Conservation (phyloP, 2,329 filamentous ascomycete species). For the Ciborinia camelliae region DNA sequence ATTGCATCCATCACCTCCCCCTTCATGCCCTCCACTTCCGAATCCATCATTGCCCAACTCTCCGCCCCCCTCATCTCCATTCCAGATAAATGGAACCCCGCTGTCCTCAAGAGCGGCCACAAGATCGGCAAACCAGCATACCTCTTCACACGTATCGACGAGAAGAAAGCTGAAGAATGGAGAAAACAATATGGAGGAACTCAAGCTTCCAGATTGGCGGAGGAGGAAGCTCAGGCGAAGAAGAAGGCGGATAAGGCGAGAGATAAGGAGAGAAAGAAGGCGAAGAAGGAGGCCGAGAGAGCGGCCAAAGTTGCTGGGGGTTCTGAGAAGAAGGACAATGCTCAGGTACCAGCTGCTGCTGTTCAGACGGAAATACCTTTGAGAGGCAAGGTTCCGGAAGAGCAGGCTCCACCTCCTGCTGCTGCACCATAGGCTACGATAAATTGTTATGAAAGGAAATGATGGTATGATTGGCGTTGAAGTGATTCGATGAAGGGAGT, state of each 20-base stretch:
- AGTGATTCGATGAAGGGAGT: constrained; percentile 5
- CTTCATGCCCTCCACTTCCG: constrained; percentile 78
- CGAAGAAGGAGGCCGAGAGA: constrained; percentile 43
- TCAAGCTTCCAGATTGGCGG: constrained; percentile 63
- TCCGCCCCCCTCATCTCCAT: constrained; percentile 56
- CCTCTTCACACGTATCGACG: constrained; percentile 78
- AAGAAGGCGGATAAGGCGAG: constrained; percentile 40
- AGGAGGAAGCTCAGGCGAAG: constrained; percentile 56
- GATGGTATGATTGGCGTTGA: constrained; percentile 27
- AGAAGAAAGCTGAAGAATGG: constrained; percentile 81
- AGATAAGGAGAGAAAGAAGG: constrained; percentile 46
- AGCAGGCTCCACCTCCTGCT: constrained; percentile 36
- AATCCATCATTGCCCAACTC: constrained; percentile 75
- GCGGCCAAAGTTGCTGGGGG: constrained; percentile 25
- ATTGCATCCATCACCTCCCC: constrained; percentile 75
- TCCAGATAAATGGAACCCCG: constrained; percentile 62
- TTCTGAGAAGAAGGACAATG: constrained; percentile 32
- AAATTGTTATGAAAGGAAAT: constrained; percentile 1
- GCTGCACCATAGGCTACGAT: constrained; percentile 30
- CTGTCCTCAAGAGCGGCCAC: constrained; percentile 67
- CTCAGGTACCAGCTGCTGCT: constrained; percentile 34
- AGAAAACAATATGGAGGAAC: constrained; percentile 68
- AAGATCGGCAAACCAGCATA: constrained; percentile 76
- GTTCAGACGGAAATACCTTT: constrained; percentile 30
- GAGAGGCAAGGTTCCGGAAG: constrained; percentile 34